phyloP scores from a whole-genome alignment of 805 yeast species.

The Wickerhamiella brachini region DNA sequence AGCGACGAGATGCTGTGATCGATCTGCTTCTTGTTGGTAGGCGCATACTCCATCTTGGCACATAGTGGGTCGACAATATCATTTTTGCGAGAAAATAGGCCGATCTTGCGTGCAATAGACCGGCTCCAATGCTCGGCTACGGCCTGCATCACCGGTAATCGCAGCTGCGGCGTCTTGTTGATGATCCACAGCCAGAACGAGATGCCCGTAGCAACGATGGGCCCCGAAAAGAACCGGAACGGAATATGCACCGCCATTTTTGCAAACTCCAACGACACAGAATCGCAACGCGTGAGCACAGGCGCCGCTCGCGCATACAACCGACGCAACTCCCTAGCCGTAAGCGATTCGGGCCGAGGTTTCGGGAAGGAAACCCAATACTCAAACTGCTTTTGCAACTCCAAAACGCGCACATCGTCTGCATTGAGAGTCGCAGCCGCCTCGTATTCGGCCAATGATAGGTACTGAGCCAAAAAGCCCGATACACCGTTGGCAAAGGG shows the following conservation, averaged over 20 bases:
- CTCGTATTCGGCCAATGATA: conserved; percentile 23
- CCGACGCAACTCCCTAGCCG: background rate
- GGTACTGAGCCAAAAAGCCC: conserved; percentile 60
- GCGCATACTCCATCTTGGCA: conserved; percentile 75
- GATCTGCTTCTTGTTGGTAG: conserved; percentile 53
- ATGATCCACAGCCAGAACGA: conserved; percentile 72
- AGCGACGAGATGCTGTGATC: conserved; percentile 39
- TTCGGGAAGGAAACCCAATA: background rate
- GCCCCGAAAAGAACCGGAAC: conserved; percentile 46
- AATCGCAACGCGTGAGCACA: background rate
- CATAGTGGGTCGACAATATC: conserved; percentile 51
- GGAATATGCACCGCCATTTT: conserved; percentile 37
- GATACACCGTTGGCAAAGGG: conserved; percentile 42
- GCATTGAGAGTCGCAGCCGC: background rate
- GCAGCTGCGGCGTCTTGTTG: conserved; percentile 46
- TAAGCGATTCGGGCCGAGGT: conserved; percentile 2
- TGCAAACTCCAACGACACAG: conserved; percentile 10
- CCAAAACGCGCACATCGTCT: background rate
- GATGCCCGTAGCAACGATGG: conserved; percentile 48
- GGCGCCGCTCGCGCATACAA: conserved; percentile 7
- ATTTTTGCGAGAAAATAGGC: conserved; percentile 44
- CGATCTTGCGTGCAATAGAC: conserved; percentile 43
- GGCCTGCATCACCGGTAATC: conserved; percentile 51
- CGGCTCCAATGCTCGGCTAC: conserved; percentile 56
- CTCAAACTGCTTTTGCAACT: conserved; percentile 1